Percentiles rank a stretch among this genome's conserved stretches.
phyloP scores from a whole-genome alignment of 2,329 filamentous ascomycete species.

The Colletotrichum aenigma region DNA sequence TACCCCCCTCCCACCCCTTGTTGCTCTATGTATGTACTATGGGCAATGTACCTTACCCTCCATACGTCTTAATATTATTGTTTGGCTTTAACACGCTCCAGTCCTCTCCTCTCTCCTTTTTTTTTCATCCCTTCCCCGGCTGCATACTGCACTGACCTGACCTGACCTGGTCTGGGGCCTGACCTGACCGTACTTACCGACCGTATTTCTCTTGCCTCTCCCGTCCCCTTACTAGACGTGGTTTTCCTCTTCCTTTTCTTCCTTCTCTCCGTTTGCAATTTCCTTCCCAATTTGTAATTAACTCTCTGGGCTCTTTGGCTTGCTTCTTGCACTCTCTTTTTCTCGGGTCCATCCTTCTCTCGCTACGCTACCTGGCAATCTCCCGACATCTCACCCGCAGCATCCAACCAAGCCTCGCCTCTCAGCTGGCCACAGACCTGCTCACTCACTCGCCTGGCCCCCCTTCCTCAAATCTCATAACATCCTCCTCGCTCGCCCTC shows the following conservation, averaged over 20 bases:
- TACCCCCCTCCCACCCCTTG: not conserved
- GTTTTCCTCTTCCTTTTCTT: constrained; percentile 2
- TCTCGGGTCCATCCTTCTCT: not conserved
- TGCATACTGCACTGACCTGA: constrained; percentile 19
- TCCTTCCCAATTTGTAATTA: constrained; percentile 21
- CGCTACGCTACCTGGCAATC: constrained; percentile 6
- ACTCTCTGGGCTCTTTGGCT: not conserved
- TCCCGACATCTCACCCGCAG: not conserved
- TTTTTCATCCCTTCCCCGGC: constrained; percentile 17
- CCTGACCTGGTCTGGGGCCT: constrained; percentile 14
- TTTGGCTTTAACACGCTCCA: constrained; percentile 21
- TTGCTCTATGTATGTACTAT: not conserved
- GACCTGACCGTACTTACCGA: constrained; percentile 16
- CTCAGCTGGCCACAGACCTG: not conserved
- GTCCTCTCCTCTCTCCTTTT: constrained; percentile 4
- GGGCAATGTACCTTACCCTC: constrained; percentile 10
- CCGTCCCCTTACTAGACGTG: constrained; percentile 12
- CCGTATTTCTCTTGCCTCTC: constrained; percentile 21
- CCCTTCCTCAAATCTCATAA: not conserved
- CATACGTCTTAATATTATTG: constrained; percentile 19
- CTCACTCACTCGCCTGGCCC: not conserved
- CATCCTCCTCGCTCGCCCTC: constrained; percentile 9
- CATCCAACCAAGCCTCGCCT: not conserved
- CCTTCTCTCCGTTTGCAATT: constrained; percentile 17
- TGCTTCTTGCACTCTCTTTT: constrained; percentile 2